Evolutionary conservation across 192 early-diverging fungal genomes (phyloP), one percentile per base, ranked within the genome.

Genomic region (Backusella westeae): DNA sequence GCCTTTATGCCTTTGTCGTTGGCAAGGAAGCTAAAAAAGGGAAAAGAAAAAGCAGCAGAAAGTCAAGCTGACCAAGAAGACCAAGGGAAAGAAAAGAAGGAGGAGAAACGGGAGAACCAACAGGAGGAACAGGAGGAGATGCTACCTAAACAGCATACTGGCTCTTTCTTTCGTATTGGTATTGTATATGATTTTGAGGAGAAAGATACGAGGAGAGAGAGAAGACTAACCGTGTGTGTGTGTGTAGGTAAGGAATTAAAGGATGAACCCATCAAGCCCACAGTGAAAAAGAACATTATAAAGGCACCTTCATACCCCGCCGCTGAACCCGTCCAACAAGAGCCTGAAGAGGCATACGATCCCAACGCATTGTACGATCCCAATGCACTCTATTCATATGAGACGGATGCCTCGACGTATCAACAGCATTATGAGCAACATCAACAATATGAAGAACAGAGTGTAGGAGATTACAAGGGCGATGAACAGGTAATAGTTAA

Each of bases 111-210:
- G 39, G 65, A 78, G 67, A 7, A 3, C 34, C 38, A 29, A 67
- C 32, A 56, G 23, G 72, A 67, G 9, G 52, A 67, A 39, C 73
- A 73, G 6, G 73, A 81, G 53, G 59, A 77, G 14, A 69, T 72
- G 41, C 35, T 71, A 5, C 76, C 65, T 21, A 67, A 74, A 41
- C 41, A 77, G 36, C 34, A 75, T 72, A 42, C 41, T 21, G 76
- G 76, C 38, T 53, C 76, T 19, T 81, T 81, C 46, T 81, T 81
- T 69, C 71, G 42, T 29, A 34, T 81, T 71, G 80, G 80, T 75
- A 81, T 26, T 21, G 10, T 34, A 17, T 44, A 23, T 15, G 10
- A 21, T 26, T 41, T 73, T n/a, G 26, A 68, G 56, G 56, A 63
- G 56, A 29, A 26, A 14, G 10, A 26, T 3, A 29, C 2, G 53